Evolutionary conservation across 2,329 filamentous ascomycete genomes (phyloP).

Genomic region (Aspergillus latus): DNA sequence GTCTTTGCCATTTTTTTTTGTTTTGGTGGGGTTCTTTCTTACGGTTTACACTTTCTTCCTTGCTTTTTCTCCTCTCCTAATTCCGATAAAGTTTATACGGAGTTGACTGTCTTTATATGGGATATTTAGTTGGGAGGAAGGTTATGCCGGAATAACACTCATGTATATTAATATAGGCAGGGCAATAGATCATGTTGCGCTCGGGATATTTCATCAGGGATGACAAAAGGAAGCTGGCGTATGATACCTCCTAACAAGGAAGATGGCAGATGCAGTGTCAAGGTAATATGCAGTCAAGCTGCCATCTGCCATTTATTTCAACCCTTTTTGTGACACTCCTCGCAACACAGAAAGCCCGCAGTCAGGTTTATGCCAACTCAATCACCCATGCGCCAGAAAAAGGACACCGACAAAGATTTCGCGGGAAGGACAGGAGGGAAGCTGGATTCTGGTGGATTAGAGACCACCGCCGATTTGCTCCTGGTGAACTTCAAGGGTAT

Average conservation of each 20-base stretch:
- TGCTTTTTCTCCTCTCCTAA: not conserved
- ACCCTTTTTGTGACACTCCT: no score
- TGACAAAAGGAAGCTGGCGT: not conserved
- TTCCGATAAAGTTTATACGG: not conserved
- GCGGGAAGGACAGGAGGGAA: not conserved
- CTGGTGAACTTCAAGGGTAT: conserved; percentile 95
- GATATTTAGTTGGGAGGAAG: not conserved
- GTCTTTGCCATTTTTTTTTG: not conserved
- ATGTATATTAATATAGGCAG: not conserved
- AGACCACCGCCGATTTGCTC: conserved; percentile 84
- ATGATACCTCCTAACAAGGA: not conserved
- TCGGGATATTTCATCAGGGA: conserved; percentile 5
- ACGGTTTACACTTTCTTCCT: not conserved
- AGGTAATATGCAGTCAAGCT: not conserved
- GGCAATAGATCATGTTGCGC: not conserved
- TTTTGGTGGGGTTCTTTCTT: not conserved
- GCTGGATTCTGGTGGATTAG: not conserved
- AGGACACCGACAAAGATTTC: not conserved
- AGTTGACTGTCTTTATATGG: not conserved
- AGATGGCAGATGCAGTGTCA: not conserved
- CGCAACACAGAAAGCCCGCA: no score
- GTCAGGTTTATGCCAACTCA: not conserved
- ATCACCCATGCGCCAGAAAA: not conserved
- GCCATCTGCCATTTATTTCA: not conserved
- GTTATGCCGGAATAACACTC: not conserved